Base-by-base conservation (phyloP, 768 basidiomycete species). In the Pseudohyphozyma bogoriensis region DNA sequence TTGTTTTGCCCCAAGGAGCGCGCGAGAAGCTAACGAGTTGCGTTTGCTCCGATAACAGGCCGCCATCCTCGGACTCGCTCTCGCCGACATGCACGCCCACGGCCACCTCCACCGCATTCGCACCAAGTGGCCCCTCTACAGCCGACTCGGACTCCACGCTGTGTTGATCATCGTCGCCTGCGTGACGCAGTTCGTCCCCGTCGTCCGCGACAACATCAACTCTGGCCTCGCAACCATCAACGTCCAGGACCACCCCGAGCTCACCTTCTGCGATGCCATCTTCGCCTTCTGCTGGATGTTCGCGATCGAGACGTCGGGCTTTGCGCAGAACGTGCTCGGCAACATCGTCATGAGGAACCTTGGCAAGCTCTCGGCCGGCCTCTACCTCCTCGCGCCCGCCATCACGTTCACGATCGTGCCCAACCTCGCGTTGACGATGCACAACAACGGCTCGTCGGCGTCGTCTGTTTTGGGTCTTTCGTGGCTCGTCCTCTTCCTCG, bases 321-420 rank as follows among this genome's bases (percentile, higher is more conserved):
- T 68, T 57, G 60, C 63, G 18, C 71, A 72, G 52, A 59, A 53
- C 51, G 46, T 71, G 33, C 59, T 72, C 51, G 71, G 71, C 53
- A 72, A 72, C 64, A 55, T 71, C 62, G 67, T 72, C 59, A 66
- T 71, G 64, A 62, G 71, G 31, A 61, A 55, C 31, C 65, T 72
- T 56, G 70, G 70, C 58, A 69, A 69, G 46, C 60, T 72, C 56
- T 51, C 70, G 20, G 61, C 71, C 6, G 70, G 69, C 51, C 63
- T 72, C 51, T 67, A 64, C 65, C 63, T 71, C 60, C 68, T 72
- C 56, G 62, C 67, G 9, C 66, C 69, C 26, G 65, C 70, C 36
- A 63, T 70, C 63, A 67, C 65, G n/a, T 71, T 49, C 66, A 66
- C 71, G 53, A 47, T 70, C 60, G 69, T 71, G 15, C 70, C 70